Base-by-base conservation (phyloP, 129 eudicot genomes). In the Silybum marianum region DNA sequence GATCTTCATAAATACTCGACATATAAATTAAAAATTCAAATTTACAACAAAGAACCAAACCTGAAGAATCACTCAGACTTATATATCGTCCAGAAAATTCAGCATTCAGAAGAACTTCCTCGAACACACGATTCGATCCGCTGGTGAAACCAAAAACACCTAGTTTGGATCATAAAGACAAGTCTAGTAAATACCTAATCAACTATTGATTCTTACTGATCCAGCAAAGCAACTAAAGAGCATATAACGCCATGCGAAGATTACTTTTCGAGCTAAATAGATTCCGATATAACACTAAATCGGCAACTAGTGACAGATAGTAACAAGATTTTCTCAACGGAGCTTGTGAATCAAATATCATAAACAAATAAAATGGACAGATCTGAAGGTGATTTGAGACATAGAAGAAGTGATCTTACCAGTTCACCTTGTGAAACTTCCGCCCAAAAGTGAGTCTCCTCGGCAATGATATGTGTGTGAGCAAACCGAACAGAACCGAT, bases 391-490 rank as follows among this genome's bases (percentile, higher is more conserved):
- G 24, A 10, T 46, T 69, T 68, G 76, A 78, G 28, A 66, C 25
- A 71, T 40, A 25, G 74, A 67, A 40, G 66, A 69, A 69, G 82
- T 69, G 75, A 78, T 69, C 48, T 42, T 19, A 76, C 80, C 69
- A 60, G 39, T 58, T 72, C 60, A 38, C 16, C 78, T 58, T 40
- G 19, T 51, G 76, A 54, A 51, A 46, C 30, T 82, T 82, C 85
- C 85, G 81, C 76, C 62, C 22, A 28, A 80, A 77, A 72, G 30
- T 60, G 44, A 14, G 60, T 75, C 63, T 68, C 30, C 63, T 82
- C 68, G 85, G 38, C 81, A 76, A 76, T 76, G 85, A 80, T 69
- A 22, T 81, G 16, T 75, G 71, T 46, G 85, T 74, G 80, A 32
- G 6, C 36, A 32, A 32, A 74, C 62, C 75, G 30, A 80, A 34